Evolutionary conservation across 148 eudicot genomes (phyloP).

Genomic region (Agrostemma githago): DNA sequence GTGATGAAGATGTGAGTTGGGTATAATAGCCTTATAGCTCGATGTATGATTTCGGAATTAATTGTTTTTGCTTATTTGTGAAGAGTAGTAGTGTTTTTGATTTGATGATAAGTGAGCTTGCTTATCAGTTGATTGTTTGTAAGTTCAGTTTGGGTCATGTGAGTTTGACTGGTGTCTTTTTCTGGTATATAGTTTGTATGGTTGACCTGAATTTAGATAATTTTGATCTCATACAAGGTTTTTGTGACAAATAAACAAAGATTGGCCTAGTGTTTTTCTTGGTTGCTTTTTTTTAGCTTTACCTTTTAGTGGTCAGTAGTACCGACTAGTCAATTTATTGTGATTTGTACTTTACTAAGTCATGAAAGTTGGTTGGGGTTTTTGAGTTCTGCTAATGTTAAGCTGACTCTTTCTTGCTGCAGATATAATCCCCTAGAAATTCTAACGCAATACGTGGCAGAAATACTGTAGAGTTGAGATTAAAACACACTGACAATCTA

Average conservation of each 20-base stretch:
- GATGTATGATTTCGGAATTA: background rate
- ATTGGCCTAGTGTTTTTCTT: conserved; percentile 18
- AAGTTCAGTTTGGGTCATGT: conserved; percentile 14
- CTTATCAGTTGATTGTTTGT: conserved; percentile 3
- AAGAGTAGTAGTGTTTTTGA: background rate
- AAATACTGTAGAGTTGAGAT: too few relatives aligned
- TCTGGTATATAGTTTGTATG: conserved; percentile 6
- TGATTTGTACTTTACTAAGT: conserved; percentile 15
- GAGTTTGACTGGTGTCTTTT: conserved; percentile 11
- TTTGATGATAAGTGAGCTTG: conserved; percentile 7
- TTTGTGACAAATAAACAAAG: conserved; percentile 22
- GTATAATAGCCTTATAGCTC: background rate
- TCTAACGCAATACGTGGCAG: too few relatives aligned
- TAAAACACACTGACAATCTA: too few relatives aligned
- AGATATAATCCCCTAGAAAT: too few relatives aligned
- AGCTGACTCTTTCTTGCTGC: conserved; percentile 15
- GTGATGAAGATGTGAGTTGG: background rate
- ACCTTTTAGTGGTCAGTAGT: conserved; percentile 9
- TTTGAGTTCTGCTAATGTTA: conserved; percentile 11
- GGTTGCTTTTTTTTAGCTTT: conserved; percentile 23
- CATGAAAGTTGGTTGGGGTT: conserved; percentile 15
- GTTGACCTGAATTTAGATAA: conserved; percentile 18
- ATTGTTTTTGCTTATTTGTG: background rate
- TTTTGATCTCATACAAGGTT: conserved; percentile 27
- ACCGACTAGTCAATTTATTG: conserved; percentile 20